Evolutionary conservation across 768 basidiomycete genomes (phyloP).

Genomic region (Hygrocybe punicea): DNA sequence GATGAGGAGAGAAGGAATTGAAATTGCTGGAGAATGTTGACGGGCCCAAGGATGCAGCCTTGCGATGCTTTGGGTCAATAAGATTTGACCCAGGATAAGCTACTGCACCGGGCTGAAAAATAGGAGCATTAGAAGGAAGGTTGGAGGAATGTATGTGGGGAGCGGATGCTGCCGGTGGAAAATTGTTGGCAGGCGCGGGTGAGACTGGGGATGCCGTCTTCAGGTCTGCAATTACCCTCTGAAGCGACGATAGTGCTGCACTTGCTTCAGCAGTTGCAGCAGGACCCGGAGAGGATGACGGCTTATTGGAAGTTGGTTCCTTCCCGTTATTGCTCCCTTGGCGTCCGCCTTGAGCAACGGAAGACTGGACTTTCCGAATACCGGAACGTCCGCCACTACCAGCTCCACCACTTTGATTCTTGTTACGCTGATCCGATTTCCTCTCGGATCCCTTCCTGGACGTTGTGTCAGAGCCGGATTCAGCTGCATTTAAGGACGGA

Average conservation of each 20-base stretch:
- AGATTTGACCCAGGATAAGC: slow-evolving; percentile 49
- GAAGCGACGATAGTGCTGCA: slow-evolving; percentile 81
- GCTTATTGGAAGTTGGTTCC: slow-evolving; percentile 45
- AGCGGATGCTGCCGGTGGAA: slow-evolving; percentile 44
- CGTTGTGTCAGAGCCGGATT: slow-evolving; percentile 73
- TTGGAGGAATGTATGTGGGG: slow-evolving; percentile 47
- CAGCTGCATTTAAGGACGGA: slow-evolving; percentile 42
- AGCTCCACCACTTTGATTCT: slow-evolving; percentile 47
- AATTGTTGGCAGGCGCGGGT: slow-evolving; percentile 36
- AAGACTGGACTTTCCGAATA: slow-evolving; percentile 56
- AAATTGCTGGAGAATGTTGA: slow-evolving; percentile 57
- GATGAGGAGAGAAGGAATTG: slow-evolving; percentile 72
- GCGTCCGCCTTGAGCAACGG: slow-evolving; percentile 57
- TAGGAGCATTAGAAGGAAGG: slow-evolving; percentile 63
- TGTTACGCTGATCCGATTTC: slow-evolving; percentile 56
- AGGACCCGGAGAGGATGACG: slow-evolving; percentile 46
- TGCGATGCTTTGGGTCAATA: slow-evolving; percentile 70
- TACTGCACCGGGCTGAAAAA: slow-evolving; percentile 68
- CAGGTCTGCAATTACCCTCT: slow-evolving; percentile 90
- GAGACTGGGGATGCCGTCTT: slow-evolving; percentile 71
- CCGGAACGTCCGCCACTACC: slow-evolving; percentile 37
- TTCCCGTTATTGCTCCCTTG: slow-evolving; percentile 34
- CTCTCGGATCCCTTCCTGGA: slow-evolving; percentile 59
- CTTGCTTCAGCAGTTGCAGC: slow-evolving; percentile 59
- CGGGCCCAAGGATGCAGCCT: slow-evolving; percentile 71